A percentile compares a stretch with the other conserved stretches of the same genome.
These are phyloP conservation scores for Orbilia javanica DNA, from an alignment of 2,329 filamentous ascomycete species.

Conservation along the genomic window DNA sequence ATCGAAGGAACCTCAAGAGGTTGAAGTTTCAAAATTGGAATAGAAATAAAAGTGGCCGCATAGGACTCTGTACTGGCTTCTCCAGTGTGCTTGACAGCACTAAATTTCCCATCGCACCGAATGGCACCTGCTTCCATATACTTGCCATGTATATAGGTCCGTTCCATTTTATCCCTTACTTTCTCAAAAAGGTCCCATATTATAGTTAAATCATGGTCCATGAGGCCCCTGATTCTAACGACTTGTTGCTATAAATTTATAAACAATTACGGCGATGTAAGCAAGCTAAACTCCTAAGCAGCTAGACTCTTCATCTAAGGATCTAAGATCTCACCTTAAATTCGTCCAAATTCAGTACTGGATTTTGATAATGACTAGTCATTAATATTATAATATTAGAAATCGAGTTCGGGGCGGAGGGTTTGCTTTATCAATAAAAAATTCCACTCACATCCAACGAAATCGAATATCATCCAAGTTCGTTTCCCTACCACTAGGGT, in stretches of 20 bases:
- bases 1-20: slow-evolving; percentile 4
- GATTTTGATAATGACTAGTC: slow-evolving; percentile 38
- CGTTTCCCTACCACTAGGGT: not conserved
- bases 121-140: slow-evolving; percentile 36
- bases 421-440: not conserved
- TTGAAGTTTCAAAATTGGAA: slow-evolving; percentile 31
- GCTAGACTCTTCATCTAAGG: not conserved
- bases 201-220: slow-evolving; percentile 30
- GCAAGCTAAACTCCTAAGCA: no score
- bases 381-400: not conserved
- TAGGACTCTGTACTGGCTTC: not conserved
- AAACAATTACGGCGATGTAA: no score
- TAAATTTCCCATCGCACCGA: slow-evolving; percentile 35
- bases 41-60: slow-evolving; percentile 24
- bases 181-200: slow-evolving; percentile 37
- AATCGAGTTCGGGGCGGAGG: no score
- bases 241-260: slow-evolving; percentile 2
- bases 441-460: slow-evolving; percentile 36
- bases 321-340: slow-evolving; percentile 23
- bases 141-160: slow-evolving; percentile 37
- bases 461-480: slow-evolving; percentile 18
- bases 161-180: slow-evolving; percentile 26
- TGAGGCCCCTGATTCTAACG: slow-evolving; percentile 17
- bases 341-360: slow-evolving; percentile 29
- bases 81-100: no score